phyloP scores from a whole-genome alignment of 2,329 filamentous ascomycete genomes.

The Erysiphe pulchra region DNA sequence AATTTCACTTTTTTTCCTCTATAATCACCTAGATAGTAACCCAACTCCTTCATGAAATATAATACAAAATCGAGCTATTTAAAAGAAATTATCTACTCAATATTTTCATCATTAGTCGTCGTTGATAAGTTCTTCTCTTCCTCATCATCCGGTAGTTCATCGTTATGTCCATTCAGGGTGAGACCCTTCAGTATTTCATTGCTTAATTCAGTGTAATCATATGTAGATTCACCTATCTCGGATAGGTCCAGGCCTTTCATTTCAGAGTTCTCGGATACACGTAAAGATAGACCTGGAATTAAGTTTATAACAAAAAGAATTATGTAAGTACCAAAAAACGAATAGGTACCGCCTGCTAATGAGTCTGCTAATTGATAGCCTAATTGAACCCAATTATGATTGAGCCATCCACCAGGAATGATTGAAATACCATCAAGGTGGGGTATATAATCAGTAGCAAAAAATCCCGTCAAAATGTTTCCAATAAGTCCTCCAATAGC shows the following conservation, averaged over 20 bases:
- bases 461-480: constrained; percentile 53
- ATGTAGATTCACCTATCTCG: constrained; percentile 76
- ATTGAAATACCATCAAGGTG: constrained; percentile 40
- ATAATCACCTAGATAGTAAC: too few species aligned
- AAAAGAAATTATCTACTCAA: too few species aligned
- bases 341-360: constrained; percentile 46
- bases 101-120: too few species aligned
- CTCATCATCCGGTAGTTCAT: too few species aligned
- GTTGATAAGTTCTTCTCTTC: too few species aligned
- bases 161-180: too few species aligned
- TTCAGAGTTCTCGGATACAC: constrained; percentile 22
- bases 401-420: constrained; percentile 55
- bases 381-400: constrained; percentile 61
- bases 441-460: constrained; percentile 31
- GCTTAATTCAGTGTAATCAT: constrained; percentile 34
- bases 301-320: constrained; percentile 60
- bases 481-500: constrained; percentile 51
- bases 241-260: constrained; percentile 63
- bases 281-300: constrained; percentile 43
- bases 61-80: too few species aligned
- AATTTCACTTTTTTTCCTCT: too few species aligned
- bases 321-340: constrained; percentile 47
- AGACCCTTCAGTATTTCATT: too few species aligned
- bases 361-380: constrained; percentile 64
- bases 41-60: too few species aligned